A percentile compares a stretch with the other conserved stretches of the same genome.
phyloP scores from a whole-genome alignment of 1,139 yeast genomes.

The Zygosaccharomyces pseudobailii region DNA sequence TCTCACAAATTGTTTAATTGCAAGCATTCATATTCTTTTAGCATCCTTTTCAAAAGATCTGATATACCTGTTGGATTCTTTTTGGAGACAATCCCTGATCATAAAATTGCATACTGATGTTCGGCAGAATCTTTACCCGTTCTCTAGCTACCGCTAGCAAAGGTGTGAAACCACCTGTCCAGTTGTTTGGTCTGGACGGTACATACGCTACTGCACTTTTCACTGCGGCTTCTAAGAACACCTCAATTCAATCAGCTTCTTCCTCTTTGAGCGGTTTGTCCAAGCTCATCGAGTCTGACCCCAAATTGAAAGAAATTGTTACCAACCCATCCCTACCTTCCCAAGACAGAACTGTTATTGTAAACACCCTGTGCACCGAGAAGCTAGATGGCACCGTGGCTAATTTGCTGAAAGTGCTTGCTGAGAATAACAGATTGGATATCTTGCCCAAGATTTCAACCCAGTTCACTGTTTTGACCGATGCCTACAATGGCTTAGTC shows the following conservation, averaged over 20 bases:
- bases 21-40: not conserved
- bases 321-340: conserved; percentile 79
- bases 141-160: conserved; percentile 60
- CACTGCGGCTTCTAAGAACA: conserved; percentile 83
- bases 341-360: conserved; percentile 69
- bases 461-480: conserved; percentile 74
- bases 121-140: conserved; percentile 66
- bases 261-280: conserved; percentile 59
- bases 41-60: not conserved
- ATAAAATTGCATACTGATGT: conserved; percentile 35
- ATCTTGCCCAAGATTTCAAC: conserved; percentile 61
- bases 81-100: not conserved
- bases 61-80: not conserved
- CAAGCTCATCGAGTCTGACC: conserved; percentile 55
- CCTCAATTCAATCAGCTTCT: conserved; percentile 69
- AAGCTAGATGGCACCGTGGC: conserved; percentile 66
- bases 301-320: conserved; percentile 58
- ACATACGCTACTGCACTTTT: conserved; percentile 94
- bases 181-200: conserved; percentile 92
- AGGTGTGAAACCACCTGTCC: conserved; percentile 75
- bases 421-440: conserved; percentile 90
- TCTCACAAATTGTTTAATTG: not conserved
- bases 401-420: conserved; percentile 79
- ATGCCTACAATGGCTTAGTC: conserved; percentile 86
- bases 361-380: conserved; percentile 48